Percentiles rank a stretch among this genome's conserved stretches.
These are phyloP conservation scores for Dalechampia spathulata DNA, from an alignment of 441 rosid genomes.

Conservation along the genomic window DNA sequence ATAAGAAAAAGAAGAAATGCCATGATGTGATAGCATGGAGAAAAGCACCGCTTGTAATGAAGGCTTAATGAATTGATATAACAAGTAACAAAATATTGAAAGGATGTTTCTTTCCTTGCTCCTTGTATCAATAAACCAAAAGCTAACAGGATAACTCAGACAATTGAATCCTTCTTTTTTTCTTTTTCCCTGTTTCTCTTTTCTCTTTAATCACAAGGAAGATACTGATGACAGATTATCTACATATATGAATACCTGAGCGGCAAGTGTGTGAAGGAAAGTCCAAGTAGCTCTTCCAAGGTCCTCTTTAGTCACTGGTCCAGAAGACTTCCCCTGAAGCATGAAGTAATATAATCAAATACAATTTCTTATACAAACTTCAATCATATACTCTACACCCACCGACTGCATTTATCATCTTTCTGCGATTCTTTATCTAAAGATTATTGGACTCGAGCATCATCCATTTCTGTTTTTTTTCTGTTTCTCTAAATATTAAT, in stretches of 20 bases:
- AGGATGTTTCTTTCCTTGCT: too few relatives aligned
- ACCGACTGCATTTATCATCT: not conserved
- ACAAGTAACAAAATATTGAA: too few relatives aligned
- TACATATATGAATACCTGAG: constrained; percentile 58
- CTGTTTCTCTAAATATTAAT: not conserved
- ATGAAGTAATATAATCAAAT: not conserved
- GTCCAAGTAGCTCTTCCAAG: constrained; percentile 97
- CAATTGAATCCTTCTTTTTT: too few relatives aligned
- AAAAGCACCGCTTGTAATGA: not conserved
- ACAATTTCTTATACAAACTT: not conserved
- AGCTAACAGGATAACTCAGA: too few relatives aligned
- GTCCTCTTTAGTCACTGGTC: constrained; percentile 81
- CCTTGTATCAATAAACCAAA: too few relatives aligned
- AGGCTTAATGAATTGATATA: not conserved
- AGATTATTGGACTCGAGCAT: not conserved
- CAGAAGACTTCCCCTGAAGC: constrained; percentile 47
- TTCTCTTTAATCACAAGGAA: too few relatives aligned
- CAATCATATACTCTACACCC: too few relatives aligned
- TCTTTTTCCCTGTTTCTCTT: too few relatives aligned
- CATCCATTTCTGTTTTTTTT: not conserved
- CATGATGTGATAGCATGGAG: not conserved
- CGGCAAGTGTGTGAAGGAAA: constrained; percentile 90
- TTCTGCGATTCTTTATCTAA: too few relatives aligned
- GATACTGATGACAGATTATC: too few relatives aligned
- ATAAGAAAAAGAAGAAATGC: too few relatives aligned